Conservation (phyloP, 192 early-diverging fungal species). For the Podila minutissima region DNA sequence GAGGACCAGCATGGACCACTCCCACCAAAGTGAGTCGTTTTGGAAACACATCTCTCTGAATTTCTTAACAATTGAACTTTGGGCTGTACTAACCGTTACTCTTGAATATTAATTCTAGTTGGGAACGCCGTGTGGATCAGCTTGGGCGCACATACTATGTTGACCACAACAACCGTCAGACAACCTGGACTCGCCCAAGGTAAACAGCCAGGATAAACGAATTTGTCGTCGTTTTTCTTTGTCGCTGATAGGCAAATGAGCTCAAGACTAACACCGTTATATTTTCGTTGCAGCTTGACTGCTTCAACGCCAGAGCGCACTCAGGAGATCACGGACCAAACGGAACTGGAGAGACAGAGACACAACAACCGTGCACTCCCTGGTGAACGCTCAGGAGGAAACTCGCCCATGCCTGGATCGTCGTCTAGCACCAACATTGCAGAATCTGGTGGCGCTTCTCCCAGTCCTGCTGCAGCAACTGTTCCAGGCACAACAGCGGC, state of each 20-base stretch:
- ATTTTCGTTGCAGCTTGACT: conserved; percentile 20
- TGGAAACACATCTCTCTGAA: neutral
- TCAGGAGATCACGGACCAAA: conserved; percentile 61
- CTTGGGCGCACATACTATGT: conserved; percentile 95
- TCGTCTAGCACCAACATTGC: conserved; percentile 25
- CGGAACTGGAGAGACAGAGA: conserved; percentile 77
- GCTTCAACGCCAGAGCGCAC: conserved; percentile 31
- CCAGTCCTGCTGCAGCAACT: conserved; percentile 40
- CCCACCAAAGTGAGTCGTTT: conserved; percentile 46
- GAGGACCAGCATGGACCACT: conserved; percentile 67
- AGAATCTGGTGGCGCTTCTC: conserved; percentile 11
- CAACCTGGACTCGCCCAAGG: conserved; percentile 86
- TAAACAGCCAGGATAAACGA: neutral
- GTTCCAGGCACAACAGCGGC: neutral
- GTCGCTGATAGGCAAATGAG: neutral
- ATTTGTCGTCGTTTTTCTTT: neutral
- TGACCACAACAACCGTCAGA: conserved; percentile 93
- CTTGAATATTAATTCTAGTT: conserved; percentile 57
- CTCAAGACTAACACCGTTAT: neutral
- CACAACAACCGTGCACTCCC: conserved; percentile 87
- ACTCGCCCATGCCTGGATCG: conserved; percentile 35
- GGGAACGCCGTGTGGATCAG: conserved; percentile 95
- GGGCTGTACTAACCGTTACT: too few relatives aligned
- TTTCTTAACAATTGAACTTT: too few relatives aligned
- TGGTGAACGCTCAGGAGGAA: conserved; percentile 61